Conservation (phyloP, 768 basidiomycete species). For the Clathrus columnatus region DNA sequence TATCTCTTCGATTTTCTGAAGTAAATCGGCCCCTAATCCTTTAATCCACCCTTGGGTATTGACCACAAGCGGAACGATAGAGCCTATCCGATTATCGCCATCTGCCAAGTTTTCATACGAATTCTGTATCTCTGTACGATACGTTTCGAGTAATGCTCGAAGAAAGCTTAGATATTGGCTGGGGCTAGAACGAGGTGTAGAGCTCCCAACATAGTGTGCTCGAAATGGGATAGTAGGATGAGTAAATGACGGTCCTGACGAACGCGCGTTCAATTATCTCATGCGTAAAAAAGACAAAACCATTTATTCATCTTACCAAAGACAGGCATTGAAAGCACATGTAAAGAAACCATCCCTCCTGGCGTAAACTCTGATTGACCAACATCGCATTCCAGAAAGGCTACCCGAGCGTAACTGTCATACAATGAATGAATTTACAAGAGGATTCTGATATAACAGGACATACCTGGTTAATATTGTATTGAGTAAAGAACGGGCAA, state of each 20-base stretch:
- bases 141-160: slow-evolving; percentile 54
- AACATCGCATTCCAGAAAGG: slow-evolving; percentile 85
- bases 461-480: slow-evolving; percentile 46
- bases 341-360: slow-evolving; percentile 75
- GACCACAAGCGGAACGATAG: slow-evolving; percentile 72
- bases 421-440: background rate
- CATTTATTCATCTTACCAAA: slow-evolving; percentile 46
- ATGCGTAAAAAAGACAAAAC: background rate
- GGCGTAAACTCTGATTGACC: slow-evolving; percentile 94
- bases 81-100: slow-evolving; percentile 35
- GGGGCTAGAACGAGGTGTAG: slow-evolving; percentile 70
- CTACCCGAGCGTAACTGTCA: slow-evolving; percentile 66
- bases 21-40: slow-evolving; percentile 81
- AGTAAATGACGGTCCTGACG: slow-evolving; percentile 76
- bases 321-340: slow-evolving; percentile 53
- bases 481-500: slow-evolving; percentile 69
- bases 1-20: slow-evolving; percentile 56
- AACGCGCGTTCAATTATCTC: background rate
- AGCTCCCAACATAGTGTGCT: slow-evolving; percentile 77
- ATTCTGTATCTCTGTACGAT: slow-evolving; percentile 59
- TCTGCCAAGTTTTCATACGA: slow-evolving; percentile 20
- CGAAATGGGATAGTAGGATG: slow-evolving; percentile 63
- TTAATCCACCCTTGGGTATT: slow-evolving; percentile 98
- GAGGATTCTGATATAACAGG: background rate
- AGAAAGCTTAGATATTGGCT: slow-evolving; percentile 66